Evolutionary conservation across 1,284 basidiomycete genomes (phyloP), one percentile per base, ranked within the genome.

Genomic region (Cutaneotrichosporon sp.): DNA sequence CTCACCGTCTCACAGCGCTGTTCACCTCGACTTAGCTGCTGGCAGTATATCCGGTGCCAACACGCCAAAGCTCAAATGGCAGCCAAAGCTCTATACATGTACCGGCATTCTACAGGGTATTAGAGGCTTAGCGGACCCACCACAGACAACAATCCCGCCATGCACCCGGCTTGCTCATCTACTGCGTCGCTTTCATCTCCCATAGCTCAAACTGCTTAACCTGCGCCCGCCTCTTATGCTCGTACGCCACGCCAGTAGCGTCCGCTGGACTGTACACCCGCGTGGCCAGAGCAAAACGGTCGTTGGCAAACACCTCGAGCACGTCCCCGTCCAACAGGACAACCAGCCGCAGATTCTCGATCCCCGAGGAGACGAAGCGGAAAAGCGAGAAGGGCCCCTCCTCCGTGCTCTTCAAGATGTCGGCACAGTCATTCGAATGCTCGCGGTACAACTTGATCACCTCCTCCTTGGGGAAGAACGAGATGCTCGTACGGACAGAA

Each of bases 271-370:
- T 32, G 65, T 77, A 78, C 13, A 71, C 68, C n/a, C 75, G 67
- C 18, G 75, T 76, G 7, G 76, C 65, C n/a, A 78, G 65, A 7
- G 72, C 66, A 30, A 69, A 65, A 52, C 72, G 69, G 58, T 76
- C 72, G 58, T 78, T 78, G n/a, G 74, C 73, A 47, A 72, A 72
- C 16, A 78, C 70, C 56, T 78, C 75, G n/a, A 78, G 47, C 13
- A 76, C 61, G 38, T 72, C 72, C 60, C 71, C 69, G 62, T 78
- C 76, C 31, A 77, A 61, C 30, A 75, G 62, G n/a, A 78, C 67
- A 0, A 66, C 68, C 32, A 77, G 60, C 36, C 70, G 63, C 47
- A 77, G 69, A 2, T 61, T 58, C 60, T 70, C 70, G 31, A 67
- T 26, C 11, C 50, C n/a, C 47, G 42, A 8, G n/a, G n/a, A n/a